Evolutionary conservation across 2,329 filamentous ascomycete genomes (phyloP).

Genomic region (Leptographium procerum): DNA sequence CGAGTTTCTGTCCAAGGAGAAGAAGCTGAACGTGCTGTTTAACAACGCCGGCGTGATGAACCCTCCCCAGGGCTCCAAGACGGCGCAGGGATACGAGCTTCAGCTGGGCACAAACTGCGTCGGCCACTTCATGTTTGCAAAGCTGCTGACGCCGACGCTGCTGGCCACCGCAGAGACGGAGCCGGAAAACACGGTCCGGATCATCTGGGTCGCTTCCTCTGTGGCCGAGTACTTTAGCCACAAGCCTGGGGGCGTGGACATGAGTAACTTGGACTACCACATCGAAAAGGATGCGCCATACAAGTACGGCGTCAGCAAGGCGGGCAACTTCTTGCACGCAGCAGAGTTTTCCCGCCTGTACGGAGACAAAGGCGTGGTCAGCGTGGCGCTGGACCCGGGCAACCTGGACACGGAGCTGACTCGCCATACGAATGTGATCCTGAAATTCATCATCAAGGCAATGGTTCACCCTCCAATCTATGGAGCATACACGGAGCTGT

Average conservation of each 20-base stretch:
- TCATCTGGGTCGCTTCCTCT: conserved; percentile 12
- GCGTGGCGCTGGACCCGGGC: conserved; percentile 24
- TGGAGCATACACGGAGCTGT: conserved; percentile 38
- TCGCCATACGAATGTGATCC: conserved; percentile 14
- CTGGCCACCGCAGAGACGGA: conserved; percentile 6
- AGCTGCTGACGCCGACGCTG: conserved; percentile 14
- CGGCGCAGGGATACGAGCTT: conserved; percentile 17
- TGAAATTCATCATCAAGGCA: conserved; percentile 11
- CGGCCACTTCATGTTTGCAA: conserved; percentile 15
- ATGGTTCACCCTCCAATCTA: conserved; percentile 19
- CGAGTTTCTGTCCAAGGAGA: conserved; percentile 18
- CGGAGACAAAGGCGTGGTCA: conserved; percentile 6
- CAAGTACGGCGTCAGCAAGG: conserved; percentile 10
- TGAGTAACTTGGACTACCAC: conserved; percentile 10
- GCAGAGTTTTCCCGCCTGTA: conserved; percentile 11
- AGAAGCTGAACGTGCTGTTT: conserved; percentile 22
- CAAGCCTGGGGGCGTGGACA: conserved; percentile 6
- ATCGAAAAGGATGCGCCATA: neutral
- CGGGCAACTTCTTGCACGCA: conserved; percentile 11
- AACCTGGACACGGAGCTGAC: conserved; percentile 27
- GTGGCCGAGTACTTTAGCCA: conserved; percentile 10
- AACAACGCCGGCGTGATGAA: conserved; percentile 28
- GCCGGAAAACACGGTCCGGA: conserved; percentile 8
- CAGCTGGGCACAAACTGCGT: conserved; percentile 15
- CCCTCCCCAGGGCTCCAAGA: conserved; percentile 17